phyloP scores from a whole-genome alignment of 2,329 filamentous ascomycete species.

The Aspergillus pseudoterreus region DNA sequence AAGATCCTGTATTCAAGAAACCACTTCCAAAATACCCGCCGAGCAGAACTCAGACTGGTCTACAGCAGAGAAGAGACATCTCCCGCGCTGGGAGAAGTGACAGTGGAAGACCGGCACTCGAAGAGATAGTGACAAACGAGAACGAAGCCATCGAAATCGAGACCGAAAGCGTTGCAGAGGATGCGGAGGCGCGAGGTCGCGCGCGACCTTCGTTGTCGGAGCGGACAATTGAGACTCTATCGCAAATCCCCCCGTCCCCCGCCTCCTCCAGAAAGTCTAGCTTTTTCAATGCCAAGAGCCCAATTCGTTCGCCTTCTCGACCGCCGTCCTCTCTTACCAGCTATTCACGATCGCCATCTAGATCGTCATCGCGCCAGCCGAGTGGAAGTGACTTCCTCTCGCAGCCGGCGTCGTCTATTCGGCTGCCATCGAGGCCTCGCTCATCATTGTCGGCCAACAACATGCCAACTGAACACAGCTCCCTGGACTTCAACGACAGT shows the following conservation, averaged over 20 bases:
- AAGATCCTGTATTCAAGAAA: conserved; percentile 36
- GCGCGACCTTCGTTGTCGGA: conserved; percentile 58
- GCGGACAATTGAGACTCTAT: conserved; percentile 78
- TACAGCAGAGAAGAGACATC: conserved; percentile 18
- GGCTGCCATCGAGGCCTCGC: conserved; percentile 32
- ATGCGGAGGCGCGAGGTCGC: conserved; percentile 22
- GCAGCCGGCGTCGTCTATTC: conserved; percentile 28
- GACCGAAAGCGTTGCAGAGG: conserved; percentile 16
- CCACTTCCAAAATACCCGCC: conserved; percentile 24
- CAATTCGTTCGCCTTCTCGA: conserved; percentile 60
- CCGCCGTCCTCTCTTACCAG: conserved; percentile 58
- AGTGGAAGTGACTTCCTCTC: conserved; percentile 52
- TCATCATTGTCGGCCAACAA: conserved; percentile 22
- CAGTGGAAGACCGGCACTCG: conserved; percentile 12
- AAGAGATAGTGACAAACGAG: conserved; percentile 8
- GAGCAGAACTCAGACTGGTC: conserved; percentile 17
- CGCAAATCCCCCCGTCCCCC: conserved; percentile 74
- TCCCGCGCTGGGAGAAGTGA: conserved; percentile 18
- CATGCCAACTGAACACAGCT: conserved; percentile 12
- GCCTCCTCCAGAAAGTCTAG: conserved; percentile 64
- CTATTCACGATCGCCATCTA: conserved; percentile 36
- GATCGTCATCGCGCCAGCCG: conserved; percentile 46
- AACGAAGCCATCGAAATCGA: conserved; percentile 9
- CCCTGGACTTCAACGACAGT: conserved; percentile 14
- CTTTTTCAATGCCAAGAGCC: conserved; percentile 66